Percentiles rank a stretch among this genome's conserved stretches.
phyloP scores from a whole-genome alignment of 2,329 filamentous ascomycete species.

The Claviceps maximensis region DNA sequence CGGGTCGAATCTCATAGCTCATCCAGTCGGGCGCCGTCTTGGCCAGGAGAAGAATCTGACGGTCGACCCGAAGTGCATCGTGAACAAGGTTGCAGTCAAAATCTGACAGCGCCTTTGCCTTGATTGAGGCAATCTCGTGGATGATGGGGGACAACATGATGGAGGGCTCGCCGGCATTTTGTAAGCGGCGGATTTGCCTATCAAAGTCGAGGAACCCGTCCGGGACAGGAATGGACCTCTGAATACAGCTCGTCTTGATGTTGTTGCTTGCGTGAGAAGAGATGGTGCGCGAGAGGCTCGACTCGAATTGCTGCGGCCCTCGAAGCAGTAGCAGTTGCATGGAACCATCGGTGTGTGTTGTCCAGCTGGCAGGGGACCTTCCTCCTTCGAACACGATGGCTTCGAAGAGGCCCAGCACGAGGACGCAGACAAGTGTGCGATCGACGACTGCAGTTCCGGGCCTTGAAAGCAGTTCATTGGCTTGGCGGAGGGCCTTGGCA shows the following conservation, averaged over 20 bases:
- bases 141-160: neutral
- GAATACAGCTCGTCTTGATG: slow-evolving; percentile 15
- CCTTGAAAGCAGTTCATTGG: slow-evolving; percentile 9
- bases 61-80: slow-evolving; percentile 12
- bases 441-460: slow-evolving; percentile 12
- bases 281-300: slow-evolving; percentile 10
- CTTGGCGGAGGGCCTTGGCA: slow-evolving; percentile 9
- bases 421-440: slow-evolving; percentile 14
- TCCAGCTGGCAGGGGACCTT: slow-evolving; percentile 13
- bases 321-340: slow-evolving; percentile 15
- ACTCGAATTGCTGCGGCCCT: slow-evolving; percentile 11
- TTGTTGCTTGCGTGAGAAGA: slow-evolving; percentile 15
- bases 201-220: slow-evolving; percentile 10
- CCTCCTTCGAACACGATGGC: slow-evolving; percentile 14
- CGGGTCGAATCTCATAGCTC: slow-evolving; percentile 1
- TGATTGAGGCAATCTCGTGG: slow-evolving; percentile 5
- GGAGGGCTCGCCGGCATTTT: neutral
- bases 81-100: slow-evolving; percentile 5
- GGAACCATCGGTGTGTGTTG: slow-evolving; percentile 13
- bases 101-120: slow-evolving; percentile 1
- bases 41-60: slow-evolving; percentile 5
- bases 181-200: slow-evolving; percentile 4
- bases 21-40: neutral
- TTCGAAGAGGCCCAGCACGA: slow-evolving; percentile 16
- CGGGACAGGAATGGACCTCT: slow-evolving; percentile 12